A percentile compares a stretch with the other conserved stretches of the same genome.
These are phyloP conservation scores for Volvox reticuliferus DNA, from an alignment of 139 green algal species.

Conservation along the genomic window DNA sequence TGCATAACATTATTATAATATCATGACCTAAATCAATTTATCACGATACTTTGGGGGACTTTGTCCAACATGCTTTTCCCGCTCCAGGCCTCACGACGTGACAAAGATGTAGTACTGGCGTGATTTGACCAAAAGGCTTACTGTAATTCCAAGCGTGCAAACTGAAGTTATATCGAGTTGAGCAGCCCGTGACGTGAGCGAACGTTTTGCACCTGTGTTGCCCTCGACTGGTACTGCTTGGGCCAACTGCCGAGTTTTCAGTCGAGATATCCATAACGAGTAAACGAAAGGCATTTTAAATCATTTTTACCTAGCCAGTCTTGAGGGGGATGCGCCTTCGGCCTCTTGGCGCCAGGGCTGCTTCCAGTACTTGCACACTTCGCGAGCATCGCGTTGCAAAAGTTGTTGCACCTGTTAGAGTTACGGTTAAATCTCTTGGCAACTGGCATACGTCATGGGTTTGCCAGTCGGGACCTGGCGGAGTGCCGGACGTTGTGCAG, in stretches of 20 bases:
- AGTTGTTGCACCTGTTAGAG: not conserved
- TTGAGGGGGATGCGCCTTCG: slow-evolving; percentile 2
- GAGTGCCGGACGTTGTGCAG: not conserved
- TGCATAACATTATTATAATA: not conserved
- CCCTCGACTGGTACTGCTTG: not conserved
- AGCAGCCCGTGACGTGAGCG: not conserved
- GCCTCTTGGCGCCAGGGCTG: not conserved
- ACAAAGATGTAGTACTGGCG: not conserved
- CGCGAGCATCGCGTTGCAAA: not conserved
- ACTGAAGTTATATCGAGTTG: not conserved
- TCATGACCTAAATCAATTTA: not conserved
- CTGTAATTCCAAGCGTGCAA: not conserved
- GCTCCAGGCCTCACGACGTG: not conserved
- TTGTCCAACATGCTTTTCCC: not conserved
- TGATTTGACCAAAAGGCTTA: not conserved
- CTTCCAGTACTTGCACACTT: not conserved
- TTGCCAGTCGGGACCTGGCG: not conserved
- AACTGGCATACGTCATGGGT: not conserved
- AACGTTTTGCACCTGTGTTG: not conserved
- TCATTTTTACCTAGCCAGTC: not conserved
- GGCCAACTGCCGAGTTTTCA: not conserved
- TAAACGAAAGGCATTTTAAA: not conserved
- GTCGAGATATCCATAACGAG: not conserved
- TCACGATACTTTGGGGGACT: not conserved
- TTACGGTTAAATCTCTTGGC: not conserved